phyloP scores from a whole-genome alignment of 345 rosid genomes.

The Brassica cretica region DNA sequence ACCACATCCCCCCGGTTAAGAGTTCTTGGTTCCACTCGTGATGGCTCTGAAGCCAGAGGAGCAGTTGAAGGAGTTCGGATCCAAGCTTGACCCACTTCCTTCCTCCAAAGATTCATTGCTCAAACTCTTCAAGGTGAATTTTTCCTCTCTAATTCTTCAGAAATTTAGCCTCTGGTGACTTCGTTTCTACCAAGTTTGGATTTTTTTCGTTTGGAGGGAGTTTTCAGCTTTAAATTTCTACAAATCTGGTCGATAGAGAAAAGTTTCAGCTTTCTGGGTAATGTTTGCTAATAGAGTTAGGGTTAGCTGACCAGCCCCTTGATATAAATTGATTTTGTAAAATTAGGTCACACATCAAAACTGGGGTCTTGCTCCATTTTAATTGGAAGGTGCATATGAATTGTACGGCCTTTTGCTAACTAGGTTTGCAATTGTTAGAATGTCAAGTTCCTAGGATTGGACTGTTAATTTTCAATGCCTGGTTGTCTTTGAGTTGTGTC shows the following conservation, averaged over 20 bases:
- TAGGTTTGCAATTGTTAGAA: neutral
- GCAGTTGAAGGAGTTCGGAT: constrained; percentile 82
- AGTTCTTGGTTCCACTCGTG: constrained; percentile 11
- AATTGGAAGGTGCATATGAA: neutral
- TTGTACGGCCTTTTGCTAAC: neutral
- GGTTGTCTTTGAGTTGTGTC: neutral
- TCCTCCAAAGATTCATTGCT: constrained; percentile 70
- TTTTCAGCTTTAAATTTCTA: constrained; percentile 22
- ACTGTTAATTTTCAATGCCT: neutral
- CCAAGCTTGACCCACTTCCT: constrained; percentile 77
- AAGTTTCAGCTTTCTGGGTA: constrained; percentile 1
- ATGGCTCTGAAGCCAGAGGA: constrained; percentile 73
- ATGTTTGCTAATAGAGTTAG: constrained; percentile 29
- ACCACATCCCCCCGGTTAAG: constrained; percentile 8
- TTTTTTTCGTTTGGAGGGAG: constrained; percentile 27
- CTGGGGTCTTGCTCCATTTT: constrained; percentile 17
- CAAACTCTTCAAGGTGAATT: constrained; percentile 72
- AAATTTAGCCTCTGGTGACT: constrained; percentile 8
- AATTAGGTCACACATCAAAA: constrained; percentile 28
- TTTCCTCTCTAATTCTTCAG: constrained; percentile 9
- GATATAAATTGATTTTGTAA: neutral
- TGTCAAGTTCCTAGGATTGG: constrained; percentile 8
- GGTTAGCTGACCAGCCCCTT: constrained; percentile 20
- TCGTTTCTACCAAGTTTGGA: constrained; percentile 7
- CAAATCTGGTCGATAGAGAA: neutral